These are phyloP conservation scores for Solanum etuberosum DNA, from an alignment of 257 asterid genomes.

Conservation along the genomic window DNA sequence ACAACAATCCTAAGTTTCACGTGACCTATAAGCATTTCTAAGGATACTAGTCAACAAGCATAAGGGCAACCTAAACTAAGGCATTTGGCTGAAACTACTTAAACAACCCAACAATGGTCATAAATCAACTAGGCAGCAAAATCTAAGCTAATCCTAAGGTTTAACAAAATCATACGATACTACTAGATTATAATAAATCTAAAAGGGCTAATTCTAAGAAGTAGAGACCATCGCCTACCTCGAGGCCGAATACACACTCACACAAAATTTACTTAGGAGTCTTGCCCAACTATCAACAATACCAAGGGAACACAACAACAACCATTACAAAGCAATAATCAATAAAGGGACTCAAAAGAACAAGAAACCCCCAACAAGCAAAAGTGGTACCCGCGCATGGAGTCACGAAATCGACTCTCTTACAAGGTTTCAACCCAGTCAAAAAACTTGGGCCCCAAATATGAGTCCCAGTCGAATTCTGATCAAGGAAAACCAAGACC, in stretches of 20 bases:
- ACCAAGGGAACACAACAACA: neutral
- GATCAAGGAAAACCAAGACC: too few species aligned
- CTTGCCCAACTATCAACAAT: accelerated
- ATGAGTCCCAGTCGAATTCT: neutral
- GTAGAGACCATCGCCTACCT: neutral
- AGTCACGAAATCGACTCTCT: too few species aligned
- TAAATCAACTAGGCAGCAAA: neutral
- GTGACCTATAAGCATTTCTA: neutral
- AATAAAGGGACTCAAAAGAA: neutral
- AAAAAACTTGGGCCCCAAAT: neutral
- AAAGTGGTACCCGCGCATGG: neutral
- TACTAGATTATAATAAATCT: neutral
- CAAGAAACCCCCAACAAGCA: neutral
- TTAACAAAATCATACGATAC: too few species aligned
- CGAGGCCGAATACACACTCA: too few species aligned
- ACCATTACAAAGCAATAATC: too few species aligned
- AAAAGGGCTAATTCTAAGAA: too few species aligned
- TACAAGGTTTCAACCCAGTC: neutral
- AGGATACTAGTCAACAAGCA: neutral
- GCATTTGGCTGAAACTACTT: neutral
- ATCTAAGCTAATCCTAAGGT: neutral
- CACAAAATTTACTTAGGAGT: neutral
- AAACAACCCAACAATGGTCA: neutral
- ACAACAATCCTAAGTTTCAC: too few species aligned
- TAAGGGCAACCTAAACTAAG: neutral